phyloP scores from a whole-genome alignment of 441 rosid genomes.

The Kokia cookei region DNA sequence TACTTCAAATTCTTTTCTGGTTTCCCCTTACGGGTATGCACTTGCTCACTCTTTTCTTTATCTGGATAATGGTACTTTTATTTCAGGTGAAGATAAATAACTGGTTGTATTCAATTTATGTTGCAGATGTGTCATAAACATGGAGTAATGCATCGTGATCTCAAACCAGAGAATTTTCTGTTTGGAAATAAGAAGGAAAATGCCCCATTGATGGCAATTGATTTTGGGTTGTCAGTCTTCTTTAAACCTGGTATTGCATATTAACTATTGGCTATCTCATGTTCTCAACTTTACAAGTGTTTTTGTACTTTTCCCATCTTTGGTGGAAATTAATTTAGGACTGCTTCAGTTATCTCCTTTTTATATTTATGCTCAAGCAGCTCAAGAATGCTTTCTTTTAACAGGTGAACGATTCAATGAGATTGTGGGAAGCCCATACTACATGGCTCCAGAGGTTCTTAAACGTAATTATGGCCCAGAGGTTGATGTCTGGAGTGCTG shows the following conservation, averaged over 20 bases:
- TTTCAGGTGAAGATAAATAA: neutral
- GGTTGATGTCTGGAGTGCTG: conserved; percentile 97
- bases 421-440: conserved; percentile 98
- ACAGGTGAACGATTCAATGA: conserved; percentile 82
- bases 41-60: neutral
- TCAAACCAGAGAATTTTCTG: conserved; percentile 94
- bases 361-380: neutral
- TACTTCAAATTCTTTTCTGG: neutral
- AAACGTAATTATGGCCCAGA: conserved; percentile 90
- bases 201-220: conserved; percentile 78
- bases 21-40: neutral
- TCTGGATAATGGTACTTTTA: neutral
- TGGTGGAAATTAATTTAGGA: neutral
- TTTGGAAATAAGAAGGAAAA: conserved; percentile 88
- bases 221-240: conserved; percentile 87
- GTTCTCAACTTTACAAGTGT: neutral
- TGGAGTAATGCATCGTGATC: conserved; percentile 97
- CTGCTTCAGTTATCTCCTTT: neutral
- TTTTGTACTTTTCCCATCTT: neutral
- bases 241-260: conserved; percentile 71
- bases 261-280: neutral
- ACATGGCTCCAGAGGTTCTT: conserved; percentile 98
- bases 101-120: conserved; percentile 9
- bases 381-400: conserved; percentile 11
- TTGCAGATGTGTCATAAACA: conserved; percentile 83